Percentiles rank a stretch among this genome's conserved stretches.
Evolutionary conservation across 345 rosid species (phyloP).

Genomic region (Acer yangbiense): DNA sequence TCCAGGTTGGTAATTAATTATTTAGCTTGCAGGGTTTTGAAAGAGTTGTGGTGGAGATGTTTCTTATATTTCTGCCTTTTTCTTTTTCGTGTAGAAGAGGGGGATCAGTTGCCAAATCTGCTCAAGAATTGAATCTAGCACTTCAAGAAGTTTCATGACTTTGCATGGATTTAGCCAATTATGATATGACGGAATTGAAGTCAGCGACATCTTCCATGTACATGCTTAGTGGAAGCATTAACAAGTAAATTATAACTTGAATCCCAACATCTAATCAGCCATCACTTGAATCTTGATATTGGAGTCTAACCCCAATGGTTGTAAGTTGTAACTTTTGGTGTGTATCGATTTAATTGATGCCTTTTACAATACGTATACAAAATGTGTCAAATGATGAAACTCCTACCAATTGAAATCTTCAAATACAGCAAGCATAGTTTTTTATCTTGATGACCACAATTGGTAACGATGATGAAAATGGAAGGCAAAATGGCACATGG

Average conservation of each 20-base stretch:
- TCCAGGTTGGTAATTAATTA: constrained; percentile 43
- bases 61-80: constrained; percentile 9
- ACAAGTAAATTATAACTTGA: constrained; percentile 29
- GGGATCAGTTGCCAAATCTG: constrained; percentile 84
- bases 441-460: neutral
- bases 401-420: neutral
- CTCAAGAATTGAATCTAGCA: constrained; percentile 81
- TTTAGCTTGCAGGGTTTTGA: constrained; percentile 15
- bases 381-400: neutral
- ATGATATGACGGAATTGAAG: neutral
- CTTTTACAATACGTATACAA: neutral
- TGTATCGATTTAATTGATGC: constrained; percentile 15
- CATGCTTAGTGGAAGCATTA: constrained; percentile 33
- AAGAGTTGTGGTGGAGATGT: neutral
- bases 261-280: constrained; percentile 12
- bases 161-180: constrained; percentile 15
- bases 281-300: neutral
- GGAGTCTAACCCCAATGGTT: constrained; percentile 14
- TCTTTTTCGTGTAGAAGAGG: constrained; percentile 60
- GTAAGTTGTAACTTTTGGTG: constrained; percentile 4
- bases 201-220: constrained; percentile 29
- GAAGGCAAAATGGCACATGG: no score
- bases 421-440: constrained; percentile 5
- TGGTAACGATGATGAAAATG: no score
- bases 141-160: constrained; percentile 68